Percentiles rank a stretch among this genome's conserved stretches.
Evolutionary conservation across 2,329 filamentous ascomycete genomes (phyloP).

Genomic region (Colletotrichum sp.): DNA sequence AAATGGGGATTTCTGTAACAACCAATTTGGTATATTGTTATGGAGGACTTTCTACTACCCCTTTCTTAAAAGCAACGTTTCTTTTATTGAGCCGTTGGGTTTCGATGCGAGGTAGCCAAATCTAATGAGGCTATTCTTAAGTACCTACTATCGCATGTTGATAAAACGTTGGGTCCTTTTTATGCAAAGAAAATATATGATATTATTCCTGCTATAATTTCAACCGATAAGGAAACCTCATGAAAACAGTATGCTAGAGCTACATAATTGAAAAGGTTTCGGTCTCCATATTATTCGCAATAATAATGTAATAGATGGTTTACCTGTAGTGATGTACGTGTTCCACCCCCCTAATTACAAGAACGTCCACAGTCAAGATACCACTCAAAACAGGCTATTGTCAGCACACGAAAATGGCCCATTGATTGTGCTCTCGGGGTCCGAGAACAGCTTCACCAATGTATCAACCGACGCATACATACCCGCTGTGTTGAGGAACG

Average conservation of each 20-base stretch:
- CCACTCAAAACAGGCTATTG: not conserved
- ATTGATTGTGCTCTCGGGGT: not conserved
- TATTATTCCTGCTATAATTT: too few species aligned
- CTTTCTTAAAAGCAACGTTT: not conserved
- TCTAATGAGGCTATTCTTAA: not conserved
- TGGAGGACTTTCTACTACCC: fast-evolving
- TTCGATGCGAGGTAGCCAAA: not conserved
- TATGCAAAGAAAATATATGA: fast-evolving
- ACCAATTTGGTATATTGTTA: too few species aligned
- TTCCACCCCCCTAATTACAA: not conserved
- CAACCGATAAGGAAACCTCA: too few species aligned
- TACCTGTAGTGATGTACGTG: not conserved
- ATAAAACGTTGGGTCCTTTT: fast-evolving
- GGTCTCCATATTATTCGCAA: not conserved
- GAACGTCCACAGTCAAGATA: not conserved
- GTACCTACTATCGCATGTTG: not conserved
- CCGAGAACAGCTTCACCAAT: not conserved
- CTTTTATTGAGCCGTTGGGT: fast-evolving
- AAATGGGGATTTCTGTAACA: not conserved
- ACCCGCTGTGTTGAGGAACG: not conserved
- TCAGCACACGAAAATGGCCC: not conserved
- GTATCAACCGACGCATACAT: not conserved
- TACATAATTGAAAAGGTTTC: not conserved
- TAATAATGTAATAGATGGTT: too few species aligned
- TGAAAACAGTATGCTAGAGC: not conserved